Evolutionary conservation across 148 eudicot genomes (phyloP).

Genomic region (Spergularia marina): DNA sequence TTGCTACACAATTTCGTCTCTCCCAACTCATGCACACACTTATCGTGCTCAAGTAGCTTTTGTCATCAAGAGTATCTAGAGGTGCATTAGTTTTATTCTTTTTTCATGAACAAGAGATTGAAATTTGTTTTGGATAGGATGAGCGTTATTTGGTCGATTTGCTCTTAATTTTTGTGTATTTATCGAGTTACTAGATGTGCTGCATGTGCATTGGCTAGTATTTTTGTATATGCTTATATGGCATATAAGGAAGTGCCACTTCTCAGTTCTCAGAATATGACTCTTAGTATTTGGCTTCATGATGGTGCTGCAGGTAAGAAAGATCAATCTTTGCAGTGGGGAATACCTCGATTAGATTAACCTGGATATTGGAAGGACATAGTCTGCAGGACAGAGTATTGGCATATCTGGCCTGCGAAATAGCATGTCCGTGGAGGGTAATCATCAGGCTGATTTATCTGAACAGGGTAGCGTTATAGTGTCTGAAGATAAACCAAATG

Average conservation of each 20-base stretch:
- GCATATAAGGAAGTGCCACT: too few relatives aligned
- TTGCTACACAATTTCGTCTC: too few relatives aligned
- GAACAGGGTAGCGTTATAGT: constrained; percentile 13
- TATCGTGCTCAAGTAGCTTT: not conserved
- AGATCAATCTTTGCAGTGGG: not conserved
- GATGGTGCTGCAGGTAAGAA: too few relatives aligned
- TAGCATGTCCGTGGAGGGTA: constrained; percentile 29
- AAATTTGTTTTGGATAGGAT: not conserved
- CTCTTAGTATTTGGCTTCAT: too few relatives aligned
- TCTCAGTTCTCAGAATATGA: too few relatives aligned
- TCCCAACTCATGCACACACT: too few relatives aligned
- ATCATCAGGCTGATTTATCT: constrained; percentile 22
- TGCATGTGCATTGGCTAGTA: too few relatives aligned
- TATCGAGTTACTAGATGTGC: too few relatives aligned
- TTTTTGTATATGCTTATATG: too few relatives aligned
- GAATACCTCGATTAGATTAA: not conserved
- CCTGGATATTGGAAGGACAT: not conserved
- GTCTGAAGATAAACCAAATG: constrained; percentile 25
- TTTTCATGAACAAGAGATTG: not conserved
- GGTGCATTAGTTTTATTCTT: not conserved
- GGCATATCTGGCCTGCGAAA: constrained; percentile 4
- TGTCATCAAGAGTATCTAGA: not conserved
- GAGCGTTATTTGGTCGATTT: not conserved
- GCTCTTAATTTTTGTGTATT: not conserved
- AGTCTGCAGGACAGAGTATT: not conserved